These are phyloP conservation scores for Hypoxylon intermedium DNA, from an alignment of 495 filamentous ascomycete species.

Conservation along the genomic window DNA sequence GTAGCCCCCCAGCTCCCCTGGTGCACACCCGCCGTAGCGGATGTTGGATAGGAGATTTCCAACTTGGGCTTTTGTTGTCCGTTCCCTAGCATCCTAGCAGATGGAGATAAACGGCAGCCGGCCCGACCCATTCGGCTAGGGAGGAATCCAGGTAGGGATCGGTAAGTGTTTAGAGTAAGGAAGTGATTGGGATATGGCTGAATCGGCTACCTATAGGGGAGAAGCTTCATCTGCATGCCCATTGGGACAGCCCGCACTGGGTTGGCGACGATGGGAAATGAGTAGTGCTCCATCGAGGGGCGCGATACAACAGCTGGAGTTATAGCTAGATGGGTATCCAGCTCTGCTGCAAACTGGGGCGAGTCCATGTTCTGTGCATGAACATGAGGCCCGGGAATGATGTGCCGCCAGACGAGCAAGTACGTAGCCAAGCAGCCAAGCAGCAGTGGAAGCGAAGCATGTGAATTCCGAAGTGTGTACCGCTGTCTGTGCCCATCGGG, in stretches of 20 bases:
- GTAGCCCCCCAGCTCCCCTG: too few relatives aligned
- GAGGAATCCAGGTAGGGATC: background rate
- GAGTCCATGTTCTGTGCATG: conserved; percentile 24
- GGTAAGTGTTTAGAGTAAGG: background rate
- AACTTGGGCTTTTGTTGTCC: background rate
- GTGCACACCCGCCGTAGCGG: background rate
- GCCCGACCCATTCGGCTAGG: conserved; percentile 35
- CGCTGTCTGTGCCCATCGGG: conserved; percentile 20
- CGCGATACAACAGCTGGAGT: background rate
- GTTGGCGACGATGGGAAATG: conserved; percentile 6
- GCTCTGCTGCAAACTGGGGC: conserved; percentile 9
- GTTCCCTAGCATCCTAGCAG: conserved; percentile 23
- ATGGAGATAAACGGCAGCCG: conserved; percentile 33
- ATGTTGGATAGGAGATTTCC: conserved; percentile 1
- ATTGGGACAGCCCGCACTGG: background rate
- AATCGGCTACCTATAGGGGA: conserved; percentile 1
- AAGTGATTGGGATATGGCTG: background rate
- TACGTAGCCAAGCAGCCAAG: background rate
- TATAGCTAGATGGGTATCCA: background rate
- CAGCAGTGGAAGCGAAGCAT: background rate
- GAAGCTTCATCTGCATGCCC: background rate
- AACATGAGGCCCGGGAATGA: conserved; percentile 5
- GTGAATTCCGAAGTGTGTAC: conserved; percentile 3
- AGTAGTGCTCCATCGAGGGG: background rate
- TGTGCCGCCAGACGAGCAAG: background rate